Evolutionary conservation across 2,329 filamentous ascomycete species (phyloP).

Genomic region (Xylaria hypoxylon): DNA sequence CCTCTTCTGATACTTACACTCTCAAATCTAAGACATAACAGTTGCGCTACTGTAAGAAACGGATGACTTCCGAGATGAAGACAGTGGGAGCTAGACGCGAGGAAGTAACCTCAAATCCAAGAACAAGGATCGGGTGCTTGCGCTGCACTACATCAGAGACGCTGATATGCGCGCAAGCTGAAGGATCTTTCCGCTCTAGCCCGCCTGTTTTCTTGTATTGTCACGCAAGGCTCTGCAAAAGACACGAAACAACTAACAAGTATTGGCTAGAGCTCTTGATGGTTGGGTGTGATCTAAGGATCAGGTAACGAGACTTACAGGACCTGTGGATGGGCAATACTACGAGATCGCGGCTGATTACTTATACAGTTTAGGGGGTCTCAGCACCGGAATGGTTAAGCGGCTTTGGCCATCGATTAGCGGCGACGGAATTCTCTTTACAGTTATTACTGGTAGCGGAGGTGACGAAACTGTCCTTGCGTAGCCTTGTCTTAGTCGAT

Average conservation of each 20-base stretch:
- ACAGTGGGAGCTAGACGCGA: constrained; percentile 40
- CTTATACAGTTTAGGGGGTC: constrained; percentile 38
- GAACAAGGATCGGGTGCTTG: constrained; percentile 43
- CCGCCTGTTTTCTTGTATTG: constrained; percentile 20
- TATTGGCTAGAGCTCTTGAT: constrained; percentile 19
- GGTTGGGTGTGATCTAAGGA: constrained; percentile 34
- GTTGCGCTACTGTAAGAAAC: constrained; percentile 4
- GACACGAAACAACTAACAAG: constrained; percentile 9
- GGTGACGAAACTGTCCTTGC: constrained; percentile 13
- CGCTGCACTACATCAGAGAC: constrained; percentile 38
- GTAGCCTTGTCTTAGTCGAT: constrained; percentile 31
- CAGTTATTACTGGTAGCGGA: constrained; percentile 11
- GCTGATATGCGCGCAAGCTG: constrained; percentile 31
- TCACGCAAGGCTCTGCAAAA: constrained; percentile 30
- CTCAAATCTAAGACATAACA: constrained; percentile 9
- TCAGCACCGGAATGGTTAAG: constrained; percentile 38
- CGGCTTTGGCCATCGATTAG: constrained; percentile 17
- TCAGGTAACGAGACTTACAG: constrained; percentile 22
- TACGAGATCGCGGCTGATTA: constrained; percentile 44
- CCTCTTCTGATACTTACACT: constrained; percentile 7
- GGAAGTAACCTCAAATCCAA: constrained; percentile 48
- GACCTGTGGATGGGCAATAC: constrained; percentile 19
- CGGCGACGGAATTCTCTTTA: constrained; percentile 28
- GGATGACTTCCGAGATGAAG: constrained; percentile 37
- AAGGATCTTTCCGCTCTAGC: constrained; percentile 36